Percentiles rank a stretch among this genome's conserved stretches.
These are phyloP conservation scores for Hyaloscypha finlandica DNA, from an alignment of 495 filamentous ascomycete species.

Conservation along the genomic window DNA sequence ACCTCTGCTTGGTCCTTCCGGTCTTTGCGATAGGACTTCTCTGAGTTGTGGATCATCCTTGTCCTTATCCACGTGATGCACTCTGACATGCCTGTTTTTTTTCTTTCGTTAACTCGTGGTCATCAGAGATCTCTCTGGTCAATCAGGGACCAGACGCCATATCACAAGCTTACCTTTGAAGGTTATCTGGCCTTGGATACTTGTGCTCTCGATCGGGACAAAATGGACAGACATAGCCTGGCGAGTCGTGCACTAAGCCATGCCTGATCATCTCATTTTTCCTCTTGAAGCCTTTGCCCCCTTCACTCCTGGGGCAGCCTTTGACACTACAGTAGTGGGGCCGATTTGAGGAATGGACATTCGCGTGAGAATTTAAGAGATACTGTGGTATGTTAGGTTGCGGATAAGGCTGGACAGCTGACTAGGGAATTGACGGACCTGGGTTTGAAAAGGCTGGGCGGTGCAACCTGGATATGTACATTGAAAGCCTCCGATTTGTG, in stretches of 20 bases:
- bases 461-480: constrained; percentile 76
- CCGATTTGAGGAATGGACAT: constrained; percentile 88
- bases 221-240: constrained; percentile 96
- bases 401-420: too few species aligned
- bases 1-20: constrained; percentile 81
- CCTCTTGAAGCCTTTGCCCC: constrained; percentile 94
- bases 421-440: constrained; percentile 38
- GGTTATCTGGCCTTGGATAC: constrained; percentile 95
- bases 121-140: constrained; percentile 40
- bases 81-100: constrained; percentile 77
- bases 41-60: constrained; percentile 65
- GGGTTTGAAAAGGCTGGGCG: constrained; percentile 89
- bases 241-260: constrained; percentile 91
- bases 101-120: constrained; percentile 69
- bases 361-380: constrained; percentile 85
- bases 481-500: constrained; percentile 39
- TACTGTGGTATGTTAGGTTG: constrained; percentile 48
- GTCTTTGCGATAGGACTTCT: constrained; percentile 67
- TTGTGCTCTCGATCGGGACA: constrained; percentile 95
- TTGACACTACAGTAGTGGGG: constrained; percentile 90
- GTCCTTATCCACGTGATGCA: constrained; percentile 70
- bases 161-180: constrained; percentile 80
- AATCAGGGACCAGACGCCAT: neutral
- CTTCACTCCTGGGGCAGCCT: constrained; percentile 75
- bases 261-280: constrained; percentile 99